These are phyloP conservation scores for Suillus subalutaceus DNA, from an alignment of 768 basidiomycete genomes.

Conservation along the genomic window DNA sequence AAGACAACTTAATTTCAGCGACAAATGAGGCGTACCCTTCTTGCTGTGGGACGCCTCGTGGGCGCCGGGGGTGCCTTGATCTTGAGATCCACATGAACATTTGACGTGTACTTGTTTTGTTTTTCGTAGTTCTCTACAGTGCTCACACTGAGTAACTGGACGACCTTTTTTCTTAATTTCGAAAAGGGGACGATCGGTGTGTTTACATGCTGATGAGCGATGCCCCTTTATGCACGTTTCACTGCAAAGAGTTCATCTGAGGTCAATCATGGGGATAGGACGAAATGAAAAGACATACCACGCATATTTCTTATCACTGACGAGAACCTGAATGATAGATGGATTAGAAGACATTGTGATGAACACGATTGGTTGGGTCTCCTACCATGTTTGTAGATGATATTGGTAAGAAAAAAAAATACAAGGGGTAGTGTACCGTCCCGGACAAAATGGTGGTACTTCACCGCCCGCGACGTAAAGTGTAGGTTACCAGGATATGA, in stretches of 20 bases:
- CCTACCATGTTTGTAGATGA: slow-evolving; percentile 20
- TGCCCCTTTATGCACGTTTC: slow-evolving; percentile 96
- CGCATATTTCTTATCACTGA: slow-evolving; percentile 80
- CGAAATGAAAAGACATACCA: slow-evolving; percentile 54
- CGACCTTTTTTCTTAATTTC: slow-evolving; percentile 74
- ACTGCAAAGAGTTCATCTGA: slow-evolving; percentile 41
- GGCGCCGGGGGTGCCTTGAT: slow-evolving; percentile 23
- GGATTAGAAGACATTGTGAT: not conserved
- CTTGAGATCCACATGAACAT: slow-evolving; percentile 45
- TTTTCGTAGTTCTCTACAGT: slow-evolving; percentile 50
- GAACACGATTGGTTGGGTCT: slow-evolving; percentile 47
- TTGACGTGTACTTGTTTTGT: slow-evolving; percentile 49
- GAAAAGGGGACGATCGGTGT: slow-evolving; percentile 85
- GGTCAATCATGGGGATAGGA: slow-evolving; percentile 12
- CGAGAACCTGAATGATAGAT: slow-evolving; percentile 53
- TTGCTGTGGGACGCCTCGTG: slow-evolving; percentile 42
- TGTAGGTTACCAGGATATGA: slow-evolving; percentile 51
- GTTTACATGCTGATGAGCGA: slow-evolving; percentile 86
- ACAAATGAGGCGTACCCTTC: slow-evolving; percentile 59
- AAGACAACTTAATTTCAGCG: slow-evolving; percentile 30
- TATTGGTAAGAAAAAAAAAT: slow-evolving; percentile 5
- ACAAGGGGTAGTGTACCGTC: slow-evolving; percentile 19
- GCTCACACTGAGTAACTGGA: slow-evolving; percentile 57
- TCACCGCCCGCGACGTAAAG: slow-evolving; percentile 62
- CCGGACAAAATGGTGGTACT: slow-evolving; percentile 40